Base-by-base conservation (phyloP, 352 stramenopile species). In the Poterioochromonas sp. region DNA sequence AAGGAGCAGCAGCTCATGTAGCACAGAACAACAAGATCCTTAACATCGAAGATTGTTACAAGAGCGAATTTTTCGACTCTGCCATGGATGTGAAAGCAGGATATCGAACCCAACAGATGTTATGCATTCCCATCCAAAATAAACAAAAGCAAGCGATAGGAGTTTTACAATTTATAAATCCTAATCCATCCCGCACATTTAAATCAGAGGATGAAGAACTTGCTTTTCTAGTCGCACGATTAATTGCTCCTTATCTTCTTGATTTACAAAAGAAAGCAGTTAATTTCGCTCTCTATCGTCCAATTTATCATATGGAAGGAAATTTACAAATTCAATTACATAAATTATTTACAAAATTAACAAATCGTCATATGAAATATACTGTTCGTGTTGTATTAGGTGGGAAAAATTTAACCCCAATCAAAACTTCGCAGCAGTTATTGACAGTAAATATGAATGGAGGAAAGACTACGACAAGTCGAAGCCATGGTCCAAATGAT, bases 91-190 rank as follows among this genome's bases (percentile, higher is more conserved):
- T 58, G 5, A 3, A 37, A 26, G 53, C 65, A n/a, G 65, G 65
- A 15, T 74, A 74, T 39, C 65, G 22, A 5, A 40, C 65, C 5
- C 49, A 74, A 39, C 65, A 74, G 29, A 74, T 74, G 65, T n/a
- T 74, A 12, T 51, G 5, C 29, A 15, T 51, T 35, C 65, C 51
- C 84, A 83, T 49, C 80, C 82, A 5, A 87, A 93, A 76, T 89
- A 88, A 3, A 76, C 5, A 8, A 26, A 29, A 29, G 11, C 5
- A 44, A 32, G 40, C 32, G 2, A 47, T 47, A 12, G 63, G 63
- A 32, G 63, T 73, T 11, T 32, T 73, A 3, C 63, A 73, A 44
- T 94, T 2, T 81, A 89, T 1, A 70, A 87, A 41, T 79, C 92
- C 12, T 32, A 68, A 15, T 39, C 58, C 15, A 26, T 15, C 15